Conservation (phyloP, 495 filamentous ascomycete species). For the Aspergillus homomorphus region DNA sequence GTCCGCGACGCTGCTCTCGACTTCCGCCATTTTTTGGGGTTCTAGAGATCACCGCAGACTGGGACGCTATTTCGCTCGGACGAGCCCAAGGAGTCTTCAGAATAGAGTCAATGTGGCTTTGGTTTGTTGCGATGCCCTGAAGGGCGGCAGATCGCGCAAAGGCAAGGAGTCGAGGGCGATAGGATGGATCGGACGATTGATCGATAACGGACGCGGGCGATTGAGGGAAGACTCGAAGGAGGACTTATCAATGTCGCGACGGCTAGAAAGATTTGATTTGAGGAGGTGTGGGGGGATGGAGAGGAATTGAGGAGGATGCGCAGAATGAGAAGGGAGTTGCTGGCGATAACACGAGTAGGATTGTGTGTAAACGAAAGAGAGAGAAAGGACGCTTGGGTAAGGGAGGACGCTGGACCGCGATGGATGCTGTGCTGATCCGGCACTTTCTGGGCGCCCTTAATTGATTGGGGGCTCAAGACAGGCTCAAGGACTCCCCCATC, state of each 20-base stretch:
- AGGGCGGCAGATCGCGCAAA: constrained; percentile 1
- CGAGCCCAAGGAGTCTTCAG: neutral
- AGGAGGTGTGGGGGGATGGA: constrained; percentile 10
- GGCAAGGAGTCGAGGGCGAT: constrained; percentile 1
- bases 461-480: neutral
- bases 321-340: constrained; percentile 14
- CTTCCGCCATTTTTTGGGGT: constrained; percentile 39
- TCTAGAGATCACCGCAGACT: neutral
- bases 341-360: constrained; percentile 3
- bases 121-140: constrained; percentile 7
- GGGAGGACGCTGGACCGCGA: constrained; percentile 15
- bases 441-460: constrained; percentile 4
- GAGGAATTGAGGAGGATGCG: constrained; percentile 6
- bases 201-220: neutral
- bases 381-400: constrained; percentile 21
- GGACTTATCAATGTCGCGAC: neutral
- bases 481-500: neutral
- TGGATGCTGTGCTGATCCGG: too few relatives aligned
- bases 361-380: constrained; percentile 9
- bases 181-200: constrained; percentile 6
- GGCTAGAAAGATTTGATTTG: neutral
- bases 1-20: constrained; percentile 41
- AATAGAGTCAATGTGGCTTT: neutral
- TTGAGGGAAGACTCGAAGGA: neutral
- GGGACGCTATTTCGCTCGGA: neutral